Percentiles rank a stretch among this genome's conserved stretches.
These are phyloP conservation scores for Linum lewisii DNA, from an alignment of 345 rosid species.

Conservation along the genomic window DNA sequence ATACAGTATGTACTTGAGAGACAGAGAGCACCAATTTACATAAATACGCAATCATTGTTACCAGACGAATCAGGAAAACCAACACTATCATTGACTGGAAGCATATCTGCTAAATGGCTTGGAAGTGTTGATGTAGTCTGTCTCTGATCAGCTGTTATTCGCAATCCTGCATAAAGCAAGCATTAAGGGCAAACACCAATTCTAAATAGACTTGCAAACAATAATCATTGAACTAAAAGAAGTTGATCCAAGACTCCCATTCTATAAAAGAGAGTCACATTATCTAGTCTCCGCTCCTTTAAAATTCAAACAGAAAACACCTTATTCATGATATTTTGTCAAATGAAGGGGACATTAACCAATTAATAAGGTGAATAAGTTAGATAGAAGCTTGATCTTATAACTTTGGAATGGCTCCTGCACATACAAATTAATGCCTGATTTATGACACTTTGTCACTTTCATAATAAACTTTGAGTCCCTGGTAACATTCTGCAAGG, in stretches of 20 bases:
- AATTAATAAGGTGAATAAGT: not conserved
- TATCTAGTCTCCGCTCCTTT: not conserved
- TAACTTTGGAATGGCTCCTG: not conserved
- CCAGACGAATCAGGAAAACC: constrained; percentile 53
- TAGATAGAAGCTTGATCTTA: not conserved
- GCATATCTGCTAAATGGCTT: constrained; percentile 66
- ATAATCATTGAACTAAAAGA: not conserved
- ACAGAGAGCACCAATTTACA: not conserved
- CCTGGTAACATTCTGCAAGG: not conserved
- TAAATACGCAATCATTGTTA: constrained; percentile 18
- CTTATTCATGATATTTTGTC: not conserved
- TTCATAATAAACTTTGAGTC: not conserved
- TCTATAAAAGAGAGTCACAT: not conserved
- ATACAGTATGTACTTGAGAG: not conserved
- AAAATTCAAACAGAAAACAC: no score
- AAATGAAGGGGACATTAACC: not conserved
- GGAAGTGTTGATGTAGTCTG: constrained; percentile 77
- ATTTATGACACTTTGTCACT: not conserved
- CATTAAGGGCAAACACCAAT: not conserved
- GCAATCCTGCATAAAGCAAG: constrained; percentile 41
- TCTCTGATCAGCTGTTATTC: constrained; percentile 76
- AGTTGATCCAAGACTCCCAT: not conserved
- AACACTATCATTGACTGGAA: constrained; percentile 43
- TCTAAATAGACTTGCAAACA: not conserved
- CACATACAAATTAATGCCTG: not conserved